Percentiles rank a stretch among this genome's conserved stretches.
Evolutionary conservation across 2,329 filamentous ascomycete species (phyloP).

Genomic region (Fusarium lyarnte): DNA sequence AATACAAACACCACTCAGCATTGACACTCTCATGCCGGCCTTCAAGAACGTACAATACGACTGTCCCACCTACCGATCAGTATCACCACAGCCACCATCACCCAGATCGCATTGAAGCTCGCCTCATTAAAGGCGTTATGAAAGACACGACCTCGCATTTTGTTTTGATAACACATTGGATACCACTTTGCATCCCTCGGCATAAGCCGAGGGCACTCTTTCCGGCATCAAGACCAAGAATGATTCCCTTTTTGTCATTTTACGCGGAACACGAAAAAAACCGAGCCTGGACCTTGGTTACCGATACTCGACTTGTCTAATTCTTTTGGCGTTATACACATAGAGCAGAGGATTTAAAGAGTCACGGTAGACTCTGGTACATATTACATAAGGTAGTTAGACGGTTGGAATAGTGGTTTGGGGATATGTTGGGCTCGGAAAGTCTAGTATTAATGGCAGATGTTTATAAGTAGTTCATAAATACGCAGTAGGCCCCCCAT

Average conservation of each 20-base stretch:
- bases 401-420: not conserved
- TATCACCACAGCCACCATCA: conserved; percentile 40
- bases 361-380: conserved; percentile 16
- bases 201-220: conserved; percentile 16
- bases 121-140: not conserved
- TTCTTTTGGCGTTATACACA: conserved; percentile 31
- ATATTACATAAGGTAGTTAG: not conserved
- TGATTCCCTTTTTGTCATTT: conserved; percentile 9
- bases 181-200: conserved; percentile 30
- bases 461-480: conserved; percentile 8
- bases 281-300: not conserved
- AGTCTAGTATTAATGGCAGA: conserved; percentile 20
- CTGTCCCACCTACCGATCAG: conserved; percentile 29
- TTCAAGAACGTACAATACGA: conserved; percentile 40
- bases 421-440: not conserved
- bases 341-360: conserved; percentile 29
- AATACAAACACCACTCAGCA: conserved; percentile 19
- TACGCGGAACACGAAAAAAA: conserved; percentile 18
- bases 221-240: conserved; percentile 26
- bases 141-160: conserved; percentile 16
- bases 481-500: conserved; percentile 3
- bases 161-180: conserved; percentile 24
- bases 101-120: conserved; percentile 37
- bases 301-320: not conserved
- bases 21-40: conserved; percentile 32